phyloP scores from a whole-genome alignment of 208 protist genomes.

The Entamoeba invadens region DNA sequence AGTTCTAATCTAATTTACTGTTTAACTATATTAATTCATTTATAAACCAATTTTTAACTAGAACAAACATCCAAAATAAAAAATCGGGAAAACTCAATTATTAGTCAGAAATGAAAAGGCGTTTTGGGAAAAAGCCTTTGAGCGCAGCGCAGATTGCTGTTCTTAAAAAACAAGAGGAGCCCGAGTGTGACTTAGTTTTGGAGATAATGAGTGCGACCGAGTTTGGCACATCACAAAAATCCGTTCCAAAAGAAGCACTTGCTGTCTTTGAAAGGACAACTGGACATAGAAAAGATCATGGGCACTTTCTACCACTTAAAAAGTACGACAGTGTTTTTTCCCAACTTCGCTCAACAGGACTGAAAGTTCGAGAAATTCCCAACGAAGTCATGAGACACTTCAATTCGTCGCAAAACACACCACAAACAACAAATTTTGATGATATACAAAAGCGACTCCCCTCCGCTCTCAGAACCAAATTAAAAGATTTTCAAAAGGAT shows the following conservation, averaged over 20 bases:
- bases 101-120: background rate
- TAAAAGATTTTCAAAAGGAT: constrained; percentile 2
- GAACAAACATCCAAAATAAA: too few relatives aligned
- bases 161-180: background rate
- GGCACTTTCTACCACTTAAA: background rate
- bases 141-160: background rate
- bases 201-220: background rate
- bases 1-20: too few relatives aligned
- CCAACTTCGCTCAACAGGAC: background rate
- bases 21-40: too few relatives aligned
- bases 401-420: too few relatives aligned
- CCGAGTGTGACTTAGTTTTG: background rate
- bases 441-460: background rate
- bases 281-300: background rate
- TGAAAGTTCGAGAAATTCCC: background rate
- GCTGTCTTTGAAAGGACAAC: background rate
- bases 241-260: background rate
- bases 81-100: background rate
- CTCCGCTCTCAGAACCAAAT: background rate
- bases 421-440: too few relatives aligned
- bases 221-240: background rate
- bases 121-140: background rate
- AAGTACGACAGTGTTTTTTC: background rate
- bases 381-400: background rate
- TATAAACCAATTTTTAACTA: too few relatives aligned